phyloP scores from a whole-genome alignment of 495 filamentous ascomycete genomes.

The Penicillium soppii region DNA sequence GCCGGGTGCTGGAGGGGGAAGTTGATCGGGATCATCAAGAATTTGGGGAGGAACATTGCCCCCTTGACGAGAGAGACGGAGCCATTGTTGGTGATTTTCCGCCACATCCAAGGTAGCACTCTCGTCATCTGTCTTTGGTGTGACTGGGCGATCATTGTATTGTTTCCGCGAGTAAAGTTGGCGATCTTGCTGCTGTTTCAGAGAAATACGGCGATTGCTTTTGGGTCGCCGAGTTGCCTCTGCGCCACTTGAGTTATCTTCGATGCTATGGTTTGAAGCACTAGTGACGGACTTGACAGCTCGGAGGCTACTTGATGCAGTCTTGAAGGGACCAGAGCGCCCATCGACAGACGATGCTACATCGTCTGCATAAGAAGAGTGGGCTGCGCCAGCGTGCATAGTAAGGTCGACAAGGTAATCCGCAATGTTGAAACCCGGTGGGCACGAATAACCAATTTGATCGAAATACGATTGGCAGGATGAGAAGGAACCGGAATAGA shows the following conservation, averaged over 20 bases:
- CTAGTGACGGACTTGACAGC: conserved; percentile 92
- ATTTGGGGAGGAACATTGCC: conserved; percentile 61
- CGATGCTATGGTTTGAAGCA: conserved; percentile 64
- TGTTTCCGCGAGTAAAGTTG: conserved; percentile 87
- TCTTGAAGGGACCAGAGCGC: conserved; percentile 51
- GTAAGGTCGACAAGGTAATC: conserved; percentile 97
- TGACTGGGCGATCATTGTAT: conserved; percentile 52
- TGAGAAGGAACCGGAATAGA: conserved; percentile 89
- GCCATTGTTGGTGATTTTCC: conserved; percentile 61
- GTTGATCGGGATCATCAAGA: conserved; percentile 70
- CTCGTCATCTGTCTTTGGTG: conserved; percentile 66
- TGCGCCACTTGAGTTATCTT: conserved; percentile 56
- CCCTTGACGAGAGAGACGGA: conserved; percentile 67
- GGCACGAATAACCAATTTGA: conserved; percentile 83
- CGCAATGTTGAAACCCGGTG: conserved; percentile 97
- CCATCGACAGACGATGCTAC: conserved; percentile 42
- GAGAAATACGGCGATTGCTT: conserved; percentile 66
- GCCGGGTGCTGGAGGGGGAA: conserved; percentile 63
- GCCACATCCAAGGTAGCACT: conserved; percentile 66
- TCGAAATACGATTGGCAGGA: conserved; percentile 93
- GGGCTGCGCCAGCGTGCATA: conserved; percentile 78
- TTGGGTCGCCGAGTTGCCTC: conserved; percentile 62
- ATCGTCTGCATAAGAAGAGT: conserved; percentile 59
- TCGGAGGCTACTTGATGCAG: conserved; percentile 81
- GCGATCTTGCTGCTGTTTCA: conserved; percentile 80